These are phyloP conservation scores for Lactarius hengduanensis DNA, from an alignment of 768 basidiomycete genomes.

Conservation along the genomic window DNA sequence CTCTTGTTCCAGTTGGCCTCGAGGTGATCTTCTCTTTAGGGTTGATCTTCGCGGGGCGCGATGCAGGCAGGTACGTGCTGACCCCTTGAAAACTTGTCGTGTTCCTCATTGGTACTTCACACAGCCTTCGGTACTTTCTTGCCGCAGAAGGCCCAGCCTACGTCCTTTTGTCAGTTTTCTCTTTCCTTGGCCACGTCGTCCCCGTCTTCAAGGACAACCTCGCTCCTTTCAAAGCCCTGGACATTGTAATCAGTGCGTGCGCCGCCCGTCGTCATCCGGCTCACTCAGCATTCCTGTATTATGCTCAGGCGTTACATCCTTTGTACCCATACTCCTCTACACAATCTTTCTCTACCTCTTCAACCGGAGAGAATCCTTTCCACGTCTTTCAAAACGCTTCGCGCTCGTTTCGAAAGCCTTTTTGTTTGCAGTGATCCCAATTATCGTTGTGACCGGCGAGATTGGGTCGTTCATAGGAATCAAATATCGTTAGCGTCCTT, in stretches of 20 bases:
- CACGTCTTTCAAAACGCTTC: conserved; percentile 50
- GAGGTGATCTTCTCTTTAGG: conserved; percentile 60
- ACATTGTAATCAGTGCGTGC: conserved; percentile 60
- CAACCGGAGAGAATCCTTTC: conserved; percentile 49
- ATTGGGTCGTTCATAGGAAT: conserved; percentile 62
- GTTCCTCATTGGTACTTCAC: conserved; percentile 2
- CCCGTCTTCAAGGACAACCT: conserved; percentile 49
- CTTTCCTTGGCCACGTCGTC: conserved; percentile 56
- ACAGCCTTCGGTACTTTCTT: conserved; percentile 59
- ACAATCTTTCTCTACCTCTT: conserved; percentile 61
- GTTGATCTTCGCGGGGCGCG: conserved; percentile 50
- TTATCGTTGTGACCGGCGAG: conserved; percentile 54
- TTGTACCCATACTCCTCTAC: conserved; percentile 64
- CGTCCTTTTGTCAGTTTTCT: conserved; percentile 56
- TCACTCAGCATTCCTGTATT: background rate
- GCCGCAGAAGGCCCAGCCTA: conserved; percentile 61
- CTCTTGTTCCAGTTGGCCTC: conserved; percentile 62
- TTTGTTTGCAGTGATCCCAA: conserved; percentile 54
- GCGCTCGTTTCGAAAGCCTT: conserved; percentile 44
- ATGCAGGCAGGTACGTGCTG: conserved; percentile 47
- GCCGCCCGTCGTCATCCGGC: background rate
- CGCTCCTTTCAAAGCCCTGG: conserved; percentile 49
- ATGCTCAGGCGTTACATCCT: conserved; percentile 51
- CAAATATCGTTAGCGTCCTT: conserved; percentile 48
- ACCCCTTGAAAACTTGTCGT: background rate